Conservation (phyloP, 805 yeast genomes). For the Kodamaea kakaduensis region DNA sequence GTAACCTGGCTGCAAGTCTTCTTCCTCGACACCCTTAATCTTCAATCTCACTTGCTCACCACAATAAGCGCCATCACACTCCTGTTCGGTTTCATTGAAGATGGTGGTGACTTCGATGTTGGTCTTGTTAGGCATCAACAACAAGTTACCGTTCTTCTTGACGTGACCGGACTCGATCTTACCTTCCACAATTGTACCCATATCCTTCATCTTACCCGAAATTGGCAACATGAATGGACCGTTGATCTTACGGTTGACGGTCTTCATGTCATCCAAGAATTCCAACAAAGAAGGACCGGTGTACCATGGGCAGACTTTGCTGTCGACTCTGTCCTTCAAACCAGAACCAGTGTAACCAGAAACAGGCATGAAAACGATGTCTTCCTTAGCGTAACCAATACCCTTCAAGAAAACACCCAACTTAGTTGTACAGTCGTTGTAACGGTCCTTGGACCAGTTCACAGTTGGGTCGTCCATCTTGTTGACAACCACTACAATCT, state of each 20-base stretch:
- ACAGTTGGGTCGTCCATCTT: slow-evolving; percentile 99
- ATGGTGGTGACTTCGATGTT: slow-evolving; percentile 81
- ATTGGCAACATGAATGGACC: slow-evolving; percentile 98
- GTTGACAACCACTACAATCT: slow-evolving; percentile 87
- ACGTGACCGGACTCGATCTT: slow-evolving; percentile 95
- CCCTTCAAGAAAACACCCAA: slow-evolving; percentile 74
- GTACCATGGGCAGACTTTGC: slow-evolving; percentile 86
- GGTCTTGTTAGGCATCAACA: slow-evolving; percentile 90
- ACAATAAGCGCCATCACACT: slow-evolving; percentile 82
- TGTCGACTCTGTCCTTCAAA: slow-evolving; percentile 75
- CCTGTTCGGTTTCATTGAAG: slow-evolving; percentile 93
- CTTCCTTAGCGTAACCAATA: slow-evolving; percentile 85
- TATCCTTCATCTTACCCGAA: slow-evolving; percentile 89
- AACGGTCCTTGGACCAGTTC: slow-evolving; percentile 91
- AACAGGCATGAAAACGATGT: slow-evolving; percentile 91
- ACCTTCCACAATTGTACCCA: slow-evolving; percentile 98
- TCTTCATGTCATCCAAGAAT: slow-evolving; percentile 77
- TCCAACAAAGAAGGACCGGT: slow-evolving; percentile 88
- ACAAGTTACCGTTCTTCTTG: slow-evolving; percentile 67
- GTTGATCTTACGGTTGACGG: slow-evolving; percentile 78
- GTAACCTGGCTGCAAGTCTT: slow-evolving; percentile 87
- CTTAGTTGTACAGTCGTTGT: slow-evolving; percentile 89
- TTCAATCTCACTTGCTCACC: slow-evolving; percentile 97
- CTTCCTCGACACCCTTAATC: slow-evolving; percentile 95
- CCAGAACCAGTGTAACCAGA: slow-evolving; percentile 98